Evolutionary conservation across 2,329 filamentous ascomycete species (phyloP).

Genomic region (Diaporthe vaccinii): DNA sequence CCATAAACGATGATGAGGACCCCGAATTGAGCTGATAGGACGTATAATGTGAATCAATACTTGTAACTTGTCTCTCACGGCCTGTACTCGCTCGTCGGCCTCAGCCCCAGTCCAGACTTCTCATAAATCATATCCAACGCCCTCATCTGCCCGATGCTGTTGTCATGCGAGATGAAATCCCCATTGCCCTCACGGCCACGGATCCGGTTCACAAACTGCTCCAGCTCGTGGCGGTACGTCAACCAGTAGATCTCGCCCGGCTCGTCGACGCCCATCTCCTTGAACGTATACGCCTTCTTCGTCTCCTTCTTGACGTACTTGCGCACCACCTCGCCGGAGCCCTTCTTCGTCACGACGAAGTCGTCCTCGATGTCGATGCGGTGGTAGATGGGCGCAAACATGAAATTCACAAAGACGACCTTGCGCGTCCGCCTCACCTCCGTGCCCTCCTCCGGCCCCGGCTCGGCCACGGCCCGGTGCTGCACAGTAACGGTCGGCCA

Average conservation of each 20-base stretch:
- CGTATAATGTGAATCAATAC: neutral
- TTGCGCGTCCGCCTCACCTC: constrained; percentile 47
- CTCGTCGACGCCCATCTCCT: constrained; percentile 49
- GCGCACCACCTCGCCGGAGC: constrained; percentile 43
- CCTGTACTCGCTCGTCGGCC: constrained; percentile 35
- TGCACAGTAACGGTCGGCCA: constrained; percentile 43
- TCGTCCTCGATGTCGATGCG: constrained; percentile 54
- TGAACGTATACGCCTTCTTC: constrained; percentile 53
- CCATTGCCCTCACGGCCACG: constrained; percentile 53
- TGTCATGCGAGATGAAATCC: constrained; percentile 57
- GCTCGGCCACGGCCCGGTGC: constrained; percentile 45
- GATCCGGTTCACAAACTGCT: constrained; percentile 62
- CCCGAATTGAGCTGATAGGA: neutral
- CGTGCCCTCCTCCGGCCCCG: constrained; percentile 42
- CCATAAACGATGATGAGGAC: neutral
- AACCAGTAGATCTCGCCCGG: constrained; percentile 56
- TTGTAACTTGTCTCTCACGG: neutral
- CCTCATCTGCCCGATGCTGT: constrained; percentile 59
- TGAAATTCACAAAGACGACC: constrained; percentile 49
- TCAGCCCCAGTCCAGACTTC: constrained; percentile 49
- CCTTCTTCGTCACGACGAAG: constrained; percentile 48
- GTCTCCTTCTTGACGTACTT: constrained; percentile 45
- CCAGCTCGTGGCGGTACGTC: constrained; percentile 61
- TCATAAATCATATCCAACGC: constrained; percentile 62
- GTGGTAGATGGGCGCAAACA: constrained; percentile 49